These are phyloP conservation scores for Piper betle DNA, from an alignment of 164 flowering plant species.

Conservation along the genomic window DNA sequence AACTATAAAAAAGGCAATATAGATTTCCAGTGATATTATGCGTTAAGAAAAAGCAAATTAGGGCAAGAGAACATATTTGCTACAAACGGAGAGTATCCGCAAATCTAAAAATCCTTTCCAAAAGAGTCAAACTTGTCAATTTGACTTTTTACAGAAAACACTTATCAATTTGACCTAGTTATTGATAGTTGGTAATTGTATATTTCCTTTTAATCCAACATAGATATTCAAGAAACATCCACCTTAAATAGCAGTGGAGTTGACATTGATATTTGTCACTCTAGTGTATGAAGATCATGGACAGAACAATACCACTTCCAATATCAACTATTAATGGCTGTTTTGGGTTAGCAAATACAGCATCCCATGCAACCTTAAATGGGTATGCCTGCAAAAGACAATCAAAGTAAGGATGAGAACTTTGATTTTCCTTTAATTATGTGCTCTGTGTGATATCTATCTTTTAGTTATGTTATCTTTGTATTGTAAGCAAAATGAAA, in stretches of 20 bases:
- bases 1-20: too few species aligned
- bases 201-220: not conserved
- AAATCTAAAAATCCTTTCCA: too few species aligned
- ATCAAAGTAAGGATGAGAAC: conserved; percentile 1
- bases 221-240: not conserved
- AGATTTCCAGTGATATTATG: too few species aligned
- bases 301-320: conserved; percentile 60
- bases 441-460: too few species aligned
- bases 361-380: conserved; percentile 47
- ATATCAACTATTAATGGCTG: conserved; percentile 75
- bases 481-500: not conserved
- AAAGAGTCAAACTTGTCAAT: too few species aligned
- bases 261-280: not conserved
- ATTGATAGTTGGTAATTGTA: not conserved
- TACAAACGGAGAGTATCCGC: too few species aligned
- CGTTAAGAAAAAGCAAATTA: too few species aligned
- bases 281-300: not conserved
- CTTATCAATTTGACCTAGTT: too few species aligned
- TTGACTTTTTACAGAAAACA: too few species aligned
- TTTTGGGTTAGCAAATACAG: conserved; percentile 37
- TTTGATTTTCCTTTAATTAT: not conserved
- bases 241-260: too few species aligned
- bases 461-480: too few species aligned
- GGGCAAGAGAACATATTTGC: too few species aligned
- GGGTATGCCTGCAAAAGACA: conserved; percentile 63